Conservation (phyloP, 2,329 filamentous ascomycete genomes). For the Cryphonectria japonica region DNA sequence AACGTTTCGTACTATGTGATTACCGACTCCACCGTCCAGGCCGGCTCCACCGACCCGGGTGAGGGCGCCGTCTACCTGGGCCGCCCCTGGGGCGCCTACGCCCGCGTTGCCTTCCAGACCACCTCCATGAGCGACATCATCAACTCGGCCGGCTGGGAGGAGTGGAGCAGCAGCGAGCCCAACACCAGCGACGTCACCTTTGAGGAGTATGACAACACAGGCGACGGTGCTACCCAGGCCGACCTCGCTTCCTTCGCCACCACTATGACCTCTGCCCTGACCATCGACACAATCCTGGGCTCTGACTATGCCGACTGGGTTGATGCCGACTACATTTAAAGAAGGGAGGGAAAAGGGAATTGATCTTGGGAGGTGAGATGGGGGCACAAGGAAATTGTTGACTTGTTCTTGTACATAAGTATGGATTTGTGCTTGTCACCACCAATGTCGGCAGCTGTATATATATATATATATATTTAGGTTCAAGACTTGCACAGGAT, state of each 20-base stretch:
- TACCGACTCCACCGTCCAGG: conserved; percentile 53
- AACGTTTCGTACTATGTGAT: conserved; percentile 58
- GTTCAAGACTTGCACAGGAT: not conserved
- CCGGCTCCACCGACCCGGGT: conserved; percentile 42
- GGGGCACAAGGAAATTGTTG: not conserved
- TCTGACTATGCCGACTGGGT: conserved; percentile 28
- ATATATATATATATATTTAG: conserved; percentile 10
- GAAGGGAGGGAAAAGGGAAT: not conserved
- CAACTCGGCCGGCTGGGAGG: conserved; percentile 55
- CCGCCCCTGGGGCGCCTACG: conserved; percentile 55
- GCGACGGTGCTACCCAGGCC: conserved; percentile 51
- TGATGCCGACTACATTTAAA: conserved; percentile 26
- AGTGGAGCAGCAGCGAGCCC: conserved; percentile 47
- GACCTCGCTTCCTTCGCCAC: conserved; percentile 50
- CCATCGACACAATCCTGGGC: conserved; percentile 40
- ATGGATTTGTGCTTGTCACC: not conserved
- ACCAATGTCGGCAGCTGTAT: not conserved
- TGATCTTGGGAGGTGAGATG: not conserved
- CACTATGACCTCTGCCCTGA: conserved; percentile 36
- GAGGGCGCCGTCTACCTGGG: conserved; percentile 53
- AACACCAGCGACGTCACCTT: conserved; percentile 57
- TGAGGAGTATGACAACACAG: conserved; percentile 56
- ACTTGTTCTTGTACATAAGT: conserved; percentile 14
- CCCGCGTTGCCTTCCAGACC: conserved; percentile 54
- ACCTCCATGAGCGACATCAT: conserved; percentile 52